These are phyloP conservation scores for Diaporthe ampelina DNA, from an alignment of 2,329 filamentous ascomycete species.

Conservation along the genomic window DNA sequence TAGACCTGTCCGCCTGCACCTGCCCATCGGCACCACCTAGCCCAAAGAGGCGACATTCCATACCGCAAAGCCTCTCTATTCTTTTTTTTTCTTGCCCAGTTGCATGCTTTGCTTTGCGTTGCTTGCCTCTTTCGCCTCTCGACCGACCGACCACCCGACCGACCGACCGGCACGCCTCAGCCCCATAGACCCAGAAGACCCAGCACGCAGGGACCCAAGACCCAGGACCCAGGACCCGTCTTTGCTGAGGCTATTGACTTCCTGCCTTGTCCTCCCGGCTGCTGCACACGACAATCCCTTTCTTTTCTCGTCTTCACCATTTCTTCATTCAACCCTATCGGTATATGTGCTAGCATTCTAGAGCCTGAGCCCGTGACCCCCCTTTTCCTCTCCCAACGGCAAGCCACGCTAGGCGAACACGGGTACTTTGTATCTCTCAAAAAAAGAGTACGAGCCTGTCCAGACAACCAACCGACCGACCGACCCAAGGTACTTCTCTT, in stretches of 20 bases:
- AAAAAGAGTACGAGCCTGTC: slow-evolving; percentile 12
- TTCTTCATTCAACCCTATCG: slow-evolving; percentile 10
- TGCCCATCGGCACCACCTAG: slow-evolving; percentile 8
- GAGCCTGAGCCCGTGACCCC: not conserved
- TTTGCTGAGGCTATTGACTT: slow-evolving; percentile 1
- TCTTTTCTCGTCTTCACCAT: slow-evolving; percentile 5
- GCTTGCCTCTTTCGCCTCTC: slow-evolving; percentile 16
- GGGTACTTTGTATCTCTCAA: slow-evolving; percentile 13
- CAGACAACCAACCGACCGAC: not conserved
- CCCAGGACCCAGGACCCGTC: slow-evolving; percentile 1
- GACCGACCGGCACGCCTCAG: slow-evolving; percentile 17
- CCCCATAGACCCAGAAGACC: not conserved
- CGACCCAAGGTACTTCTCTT: not conserved
- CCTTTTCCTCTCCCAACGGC: not conserved
- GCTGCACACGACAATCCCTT: slow-evolving; percentile 33
- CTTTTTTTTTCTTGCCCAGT: not conserved
- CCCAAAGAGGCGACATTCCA: slow-evolving; percentile 7
- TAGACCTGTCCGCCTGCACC: slow-evolving; percentile 31
- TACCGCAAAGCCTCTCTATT: slow-evolving; percentile 5
- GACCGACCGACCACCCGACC: not conserved
- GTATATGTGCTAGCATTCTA: slow-evolving; percentile 28
- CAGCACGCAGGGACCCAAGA: not conserved
- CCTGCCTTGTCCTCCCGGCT: not conserved
- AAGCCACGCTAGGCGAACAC: slow-evolving; percentile 26
- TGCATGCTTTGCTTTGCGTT: not conserved